Conservation (phyloP, 176 grass and related monocot species). For the Paspalum notatum region DNA sequence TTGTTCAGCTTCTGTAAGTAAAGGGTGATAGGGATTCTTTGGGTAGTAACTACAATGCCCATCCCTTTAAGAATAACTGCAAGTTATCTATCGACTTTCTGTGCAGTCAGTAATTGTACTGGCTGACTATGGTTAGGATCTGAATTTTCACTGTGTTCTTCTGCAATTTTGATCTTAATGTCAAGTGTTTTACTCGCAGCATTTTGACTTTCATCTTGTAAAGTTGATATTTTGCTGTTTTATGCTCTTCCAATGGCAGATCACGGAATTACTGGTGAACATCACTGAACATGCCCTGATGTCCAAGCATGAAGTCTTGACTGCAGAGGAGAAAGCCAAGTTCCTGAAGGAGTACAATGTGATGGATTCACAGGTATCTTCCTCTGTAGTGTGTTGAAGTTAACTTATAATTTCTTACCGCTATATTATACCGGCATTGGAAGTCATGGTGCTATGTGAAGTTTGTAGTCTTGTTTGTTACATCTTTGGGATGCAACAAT, state of each 20-base stretch:
- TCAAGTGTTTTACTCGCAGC: not conserved
- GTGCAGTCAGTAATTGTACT: not conserved
- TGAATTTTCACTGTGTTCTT: constrained; percentile 12
- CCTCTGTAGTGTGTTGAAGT: constrained; percentile 25
- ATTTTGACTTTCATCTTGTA: constrained; percentile 18
- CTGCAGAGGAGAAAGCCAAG: constrained; percentile 66
- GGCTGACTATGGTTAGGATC: constrained; percentile 16
- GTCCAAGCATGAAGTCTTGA: constrained; percentile 71
- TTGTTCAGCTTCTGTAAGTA: constrained; percentile 7
- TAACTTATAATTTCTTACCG: constrained; percentile 21
- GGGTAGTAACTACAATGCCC: not conserved
- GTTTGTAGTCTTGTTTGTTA: not conserved
- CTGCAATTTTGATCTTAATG: constrained; percentile 7
- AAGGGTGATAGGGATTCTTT: not conserved
- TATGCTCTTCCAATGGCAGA: constrained; percentile 49
- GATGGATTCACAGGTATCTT: constrained; percentile 72
- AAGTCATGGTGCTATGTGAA: not conserved
- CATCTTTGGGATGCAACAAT: constrained; percentile 5
- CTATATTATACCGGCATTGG: not conserved
- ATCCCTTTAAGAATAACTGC: not conserved
- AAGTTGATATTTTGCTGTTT: constrained; percentile 10
- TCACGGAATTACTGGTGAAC: constrained; percentile 81
- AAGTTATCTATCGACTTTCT: not conserved
- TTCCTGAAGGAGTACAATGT: constrained; percentile 65
- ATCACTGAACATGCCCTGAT: constrained; percentile 78